Evolutionary conservation across 495 filamentous ascomycete genomes (phyloP).

Genomic region (Durotheca rogersii): DNA sequence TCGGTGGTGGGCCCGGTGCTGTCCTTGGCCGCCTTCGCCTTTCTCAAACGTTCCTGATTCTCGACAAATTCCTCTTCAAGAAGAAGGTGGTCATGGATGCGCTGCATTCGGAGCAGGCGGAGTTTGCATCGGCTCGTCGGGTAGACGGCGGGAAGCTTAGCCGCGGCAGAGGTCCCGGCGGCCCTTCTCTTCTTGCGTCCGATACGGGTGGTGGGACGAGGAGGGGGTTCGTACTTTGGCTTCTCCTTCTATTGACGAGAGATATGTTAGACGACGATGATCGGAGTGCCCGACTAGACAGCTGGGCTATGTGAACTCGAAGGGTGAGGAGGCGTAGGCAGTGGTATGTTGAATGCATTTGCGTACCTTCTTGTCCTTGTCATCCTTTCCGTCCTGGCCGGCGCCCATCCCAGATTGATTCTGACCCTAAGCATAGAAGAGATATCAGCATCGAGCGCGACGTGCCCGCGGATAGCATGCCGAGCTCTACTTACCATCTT

Average conservation of each 20-base stretch:
- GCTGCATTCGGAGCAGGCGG: slow-evolving; percentile 94
- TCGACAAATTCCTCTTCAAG: slow-evolving; percentile 98
- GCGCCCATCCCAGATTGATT: slow-evolving; percentile 83
- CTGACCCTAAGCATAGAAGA: slow-evolving; percentile 63
- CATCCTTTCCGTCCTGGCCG: slow-evolving; percentile 76
- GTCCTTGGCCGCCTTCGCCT: slow-evolving; percentile 80
- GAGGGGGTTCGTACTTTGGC: slow-evolving; percentile 98
- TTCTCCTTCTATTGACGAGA: slow-evolving; percentile 81
- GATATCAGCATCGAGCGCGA: slow-evolving; percentile 15
- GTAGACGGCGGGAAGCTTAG: slow-evolving; percentile 90
- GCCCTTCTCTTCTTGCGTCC: slow-evolving; percentile 97
- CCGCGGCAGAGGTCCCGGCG: slow-evolving; percentile 86
- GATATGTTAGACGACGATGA: background rate
- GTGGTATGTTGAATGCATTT: background rate
- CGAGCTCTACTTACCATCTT: slow-evolving; percentile 33
- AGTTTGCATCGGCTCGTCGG: slow-evolving; percentile 97
- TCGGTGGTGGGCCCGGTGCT: slow-evolving; percentile 59
- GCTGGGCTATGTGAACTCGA: no score
- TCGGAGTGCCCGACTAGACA: no score
- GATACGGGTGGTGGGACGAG: slow-evolving; percentile 93
- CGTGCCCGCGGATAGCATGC: background rate
- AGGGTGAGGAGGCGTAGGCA: no score
- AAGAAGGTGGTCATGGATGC: slow-evolving; percentile 94
- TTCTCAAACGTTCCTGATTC: slow-evolving; percentile 93
- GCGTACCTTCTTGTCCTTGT: slow-evolving; percentile 92